These are phyloP conservation scores for Venturia effusa DNA, from an alignment of 2,329 filamentous ascomycete genomes.

Conservation along the genomic window DNA sequence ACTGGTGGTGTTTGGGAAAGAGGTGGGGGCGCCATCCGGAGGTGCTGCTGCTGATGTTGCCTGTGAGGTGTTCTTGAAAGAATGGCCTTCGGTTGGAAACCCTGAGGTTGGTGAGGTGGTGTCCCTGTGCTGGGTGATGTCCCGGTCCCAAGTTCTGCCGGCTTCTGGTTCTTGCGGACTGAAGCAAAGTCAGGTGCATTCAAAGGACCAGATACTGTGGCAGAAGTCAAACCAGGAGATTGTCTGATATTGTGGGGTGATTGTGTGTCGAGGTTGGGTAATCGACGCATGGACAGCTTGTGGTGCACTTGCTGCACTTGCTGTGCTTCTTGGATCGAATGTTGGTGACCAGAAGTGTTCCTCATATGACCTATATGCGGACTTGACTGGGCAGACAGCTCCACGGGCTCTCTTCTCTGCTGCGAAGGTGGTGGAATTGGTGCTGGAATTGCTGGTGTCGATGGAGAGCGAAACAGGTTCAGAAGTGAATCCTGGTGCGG, in stretches of 20 bases:
- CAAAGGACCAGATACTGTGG: slow-evolving; percentile 30
- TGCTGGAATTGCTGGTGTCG: slow-evolving; percentile 15
- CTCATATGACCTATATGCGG: slow-evolving; percentile 10
- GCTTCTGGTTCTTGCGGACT: slow-evolving; percentile 17
- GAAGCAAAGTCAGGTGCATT: slow-evolving; percentile 31
- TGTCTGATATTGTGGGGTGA: background rate
- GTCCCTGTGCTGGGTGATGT: background rate
- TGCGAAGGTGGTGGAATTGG: background rate
- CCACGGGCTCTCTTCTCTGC: slow-evolving; percentile 13
- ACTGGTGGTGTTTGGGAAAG: slow-evolving; percentile 8
- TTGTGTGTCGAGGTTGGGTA: slow-evolving; percentile 2
- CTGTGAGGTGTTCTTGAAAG: background rate
- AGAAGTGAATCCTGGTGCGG: slow-evolving; percentile 34
- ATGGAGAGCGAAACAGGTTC: slow-evolving; percentile 31
- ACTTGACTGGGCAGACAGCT: slow-evolving; percentile 17
- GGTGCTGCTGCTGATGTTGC: background rate
- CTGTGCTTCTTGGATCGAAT: slow-evolving; percentile 8
- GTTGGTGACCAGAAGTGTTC: background rate
- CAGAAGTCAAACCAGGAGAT: slow-evolving; percentile 17
- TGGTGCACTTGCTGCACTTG: slow-evolving; percentile 7
- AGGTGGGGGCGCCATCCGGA: background rate
- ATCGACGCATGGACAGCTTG: slow-evolving; percentile 8
- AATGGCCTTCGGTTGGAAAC: background rate
- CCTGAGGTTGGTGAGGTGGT: slow-evolving; percentile 4
- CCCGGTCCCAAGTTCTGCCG: slow-evolving; percentile 8